Evolutionary conservation across 2,329 filamentous ascomycete genomes (phyloP).

Genomic region (Xylariaceae sp.): DNA sequence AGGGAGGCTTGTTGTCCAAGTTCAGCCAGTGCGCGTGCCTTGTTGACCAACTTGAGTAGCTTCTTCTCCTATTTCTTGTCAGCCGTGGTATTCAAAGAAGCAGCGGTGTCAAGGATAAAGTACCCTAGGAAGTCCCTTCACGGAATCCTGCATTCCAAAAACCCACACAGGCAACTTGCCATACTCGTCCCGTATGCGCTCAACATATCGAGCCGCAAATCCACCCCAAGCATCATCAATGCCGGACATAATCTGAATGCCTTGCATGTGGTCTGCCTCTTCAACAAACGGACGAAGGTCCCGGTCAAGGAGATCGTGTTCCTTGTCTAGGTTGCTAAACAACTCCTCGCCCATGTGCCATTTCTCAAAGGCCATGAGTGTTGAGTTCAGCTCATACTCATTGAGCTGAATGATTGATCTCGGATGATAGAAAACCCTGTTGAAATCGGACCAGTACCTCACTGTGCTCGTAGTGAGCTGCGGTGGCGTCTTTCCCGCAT

Average conservation of each 20-base stretch:
- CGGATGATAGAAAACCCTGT: slow-evolving; percentile 86
- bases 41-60: slow-evolving; percentile 63
- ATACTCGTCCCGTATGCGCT: slow-evolving; percentile 82
- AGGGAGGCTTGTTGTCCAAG: slow-evolving; percentile 68
- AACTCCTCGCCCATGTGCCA: slow-evolving; percentile 70
- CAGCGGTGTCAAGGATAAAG: slow-evolving; percentile 5
- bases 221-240: slow-evolving; percentile 78
- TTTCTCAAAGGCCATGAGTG: slow-evolving; percentile 74
- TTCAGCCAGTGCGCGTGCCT: slow-evolving; percentile 64
- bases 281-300: slow-evolving; percentile 84
- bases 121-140: slow-evolving; percentile 50
- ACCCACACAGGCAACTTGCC: slow-evolving; percentile 83
- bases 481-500: slow-evolving; percentile 61
- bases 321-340: slow-evolving; percentile 66
- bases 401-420: slow-evolving; percentile 79
- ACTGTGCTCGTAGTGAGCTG: slow-evolving; percentile 64
- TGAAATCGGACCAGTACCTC: slow-evolving; percentile 97
- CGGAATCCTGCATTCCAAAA: slow-evolving; percentile 70
- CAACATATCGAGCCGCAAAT: slow-evolving; percentile 66
- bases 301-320: slow-evolving; percentile 84
- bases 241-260: slow-evolving; percentile 68
- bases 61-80: slow-evolving; percentile 49
- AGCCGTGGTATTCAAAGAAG: background rate
- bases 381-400: slow-evolving; percentile 79
- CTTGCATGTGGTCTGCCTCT: slow-evolving; percentile 90